phyloP scores from a whole-genome alignment of 805 yeast genomes.

The Candida chauliodis region DNA sequence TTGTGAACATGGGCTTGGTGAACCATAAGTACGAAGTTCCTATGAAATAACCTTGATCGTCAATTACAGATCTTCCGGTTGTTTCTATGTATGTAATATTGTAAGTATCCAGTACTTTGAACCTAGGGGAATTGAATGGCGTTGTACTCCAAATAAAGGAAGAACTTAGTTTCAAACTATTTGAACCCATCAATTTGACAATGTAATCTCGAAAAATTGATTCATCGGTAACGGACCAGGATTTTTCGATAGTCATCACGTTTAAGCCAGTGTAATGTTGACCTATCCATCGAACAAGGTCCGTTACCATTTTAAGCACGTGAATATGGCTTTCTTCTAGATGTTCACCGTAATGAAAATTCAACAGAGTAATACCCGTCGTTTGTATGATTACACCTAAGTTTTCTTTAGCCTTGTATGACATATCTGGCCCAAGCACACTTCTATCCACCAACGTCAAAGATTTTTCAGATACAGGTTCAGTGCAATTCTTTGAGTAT shows the following conservation, averaged over 20 bases:
- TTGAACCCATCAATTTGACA: not conserved
- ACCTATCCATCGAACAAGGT: constrained; percentile 11
- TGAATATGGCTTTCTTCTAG: constrained; percentile 22
- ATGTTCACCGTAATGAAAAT: constrained; percentile 26
- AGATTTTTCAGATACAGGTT: not conserved
- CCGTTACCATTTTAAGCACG: constrained; percentile 18
- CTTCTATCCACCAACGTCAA: constrained; percentile 21
- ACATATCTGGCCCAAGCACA: constrained; percentile 15
- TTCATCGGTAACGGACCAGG: constrained; percentile 32
- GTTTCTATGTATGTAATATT: constrained; percentile 2
- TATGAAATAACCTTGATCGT: constrained; percentile 1
- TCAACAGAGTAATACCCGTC: constrained; percentile 11
- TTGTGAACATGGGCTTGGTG: constrained; percentile 1
- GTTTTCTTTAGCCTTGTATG: constrained; percentile 10
- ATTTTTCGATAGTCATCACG: constrained; percentile 19
- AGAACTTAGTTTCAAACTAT: not conserved
- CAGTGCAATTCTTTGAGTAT: not conserved
- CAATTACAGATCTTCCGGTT: not conserved
- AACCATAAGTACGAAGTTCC: not conserved
- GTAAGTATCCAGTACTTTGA: constrained; percentile 13
- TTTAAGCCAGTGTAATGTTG: constrained; percentile 10
- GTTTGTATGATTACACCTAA: constrained; percentile 13
- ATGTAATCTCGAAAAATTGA: constrained; percentile 17
- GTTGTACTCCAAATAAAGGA: constrained; percentile 17
- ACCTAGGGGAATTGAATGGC: constrained; percentile 20